Base-by-base conservation (phyloP, 2,329 filamentous ascomycete genomes). In the Pestalotiopsis sp. region DNA sequence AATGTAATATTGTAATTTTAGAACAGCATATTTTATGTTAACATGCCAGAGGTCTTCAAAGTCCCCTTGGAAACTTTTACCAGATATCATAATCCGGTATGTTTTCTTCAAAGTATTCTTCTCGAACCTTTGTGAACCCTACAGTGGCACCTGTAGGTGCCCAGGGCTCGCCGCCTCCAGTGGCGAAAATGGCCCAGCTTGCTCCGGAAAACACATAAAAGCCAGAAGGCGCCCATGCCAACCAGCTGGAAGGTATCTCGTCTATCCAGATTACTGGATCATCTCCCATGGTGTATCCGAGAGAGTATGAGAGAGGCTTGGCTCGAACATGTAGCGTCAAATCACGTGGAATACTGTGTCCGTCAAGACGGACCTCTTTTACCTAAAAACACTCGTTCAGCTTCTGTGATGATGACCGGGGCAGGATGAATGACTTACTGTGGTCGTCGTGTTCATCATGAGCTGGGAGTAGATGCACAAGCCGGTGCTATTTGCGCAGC, bases 301-400 rank as follows among this genome's bases (percentile, higher is more conserved):
- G 67, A 3, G 39, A 68, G 31, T 77, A 77, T 0, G 39, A 62
- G 1, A 71, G 49, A 2, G 76, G 74, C 20, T 72, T 63, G 38
- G 72, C 70, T 9, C 73, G 69, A 6, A 77, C 71, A 41, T 75
- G 71, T 1, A 77, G 41, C n/a, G 68, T 68, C 1, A 74, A 57
- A 17, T 69, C 66, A 2, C 45, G 31, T 1, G 64, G 57, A 11
- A 73, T 74, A 17, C 7, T 14, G 20, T 12, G 14, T 59, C 27
- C n/a, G 11, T 23, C 27, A 25, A 59, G 57, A 31, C 25, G 25
- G 9, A 59, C 14, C 57, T 59, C 57, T 13, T 25, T 59, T 25
- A 27, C 27, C 57, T 59, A 27, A 13, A 27, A 13, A 59, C 11
- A 17, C 3, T 27, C 25, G 11, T 27, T 59, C 25, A 59, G 23